Evolutionary conservation across 495 filamentous ascomycete genomes (phyloP), one percentile per base, ranked within the genome.

Genomic region (Pseudevernia furfuracea): DNA sequence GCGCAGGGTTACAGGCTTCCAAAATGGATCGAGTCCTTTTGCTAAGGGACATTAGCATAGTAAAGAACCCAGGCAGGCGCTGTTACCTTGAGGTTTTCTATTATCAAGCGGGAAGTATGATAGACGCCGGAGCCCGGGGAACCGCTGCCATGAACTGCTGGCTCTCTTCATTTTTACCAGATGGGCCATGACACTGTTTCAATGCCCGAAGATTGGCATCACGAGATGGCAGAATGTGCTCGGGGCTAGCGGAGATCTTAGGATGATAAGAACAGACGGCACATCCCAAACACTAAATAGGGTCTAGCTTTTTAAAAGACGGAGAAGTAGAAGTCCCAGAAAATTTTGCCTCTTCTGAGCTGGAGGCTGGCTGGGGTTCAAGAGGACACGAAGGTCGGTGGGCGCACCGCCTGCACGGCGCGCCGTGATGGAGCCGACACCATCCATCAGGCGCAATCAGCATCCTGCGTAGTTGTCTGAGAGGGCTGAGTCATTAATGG

Each of bases 1-100:
- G 7, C 56, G 65, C 49, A 80, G 69, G 0, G 74, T 74, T 3
- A 68, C 38, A 5, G 77, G 76, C 53, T 75, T 80, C 74, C 75
- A 76, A 28, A 6, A 28, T 6, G 3, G 43, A 17, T 25, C 46
- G 2, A 49, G 46, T 49, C 25, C 46, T 49, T 25, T 6, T 49
- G 23, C 46, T 49, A 15, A 49, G 10, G 9, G 23, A 49, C 3
- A 2, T 49, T 25, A 49, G 46, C 9, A 14, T 12, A 14, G 0
- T 3, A 49, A 14, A 12, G 0, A 25, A 25, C 11, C 25, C 46
- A 11, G 46, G 46, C 23, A 25, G 23, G 23, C 23, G 11, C 23
- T 25, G 2, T 1, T 49, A 49, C 46, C 46, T 49, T 28, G 46
- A 49, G 46, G 23, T 12, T 46, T 49, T 25, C 23, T 49, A 5